Base-by-base conservation (phyloP, 352 stramenopile genomes). In the Pythium rhizo-oryzae region DNA sequence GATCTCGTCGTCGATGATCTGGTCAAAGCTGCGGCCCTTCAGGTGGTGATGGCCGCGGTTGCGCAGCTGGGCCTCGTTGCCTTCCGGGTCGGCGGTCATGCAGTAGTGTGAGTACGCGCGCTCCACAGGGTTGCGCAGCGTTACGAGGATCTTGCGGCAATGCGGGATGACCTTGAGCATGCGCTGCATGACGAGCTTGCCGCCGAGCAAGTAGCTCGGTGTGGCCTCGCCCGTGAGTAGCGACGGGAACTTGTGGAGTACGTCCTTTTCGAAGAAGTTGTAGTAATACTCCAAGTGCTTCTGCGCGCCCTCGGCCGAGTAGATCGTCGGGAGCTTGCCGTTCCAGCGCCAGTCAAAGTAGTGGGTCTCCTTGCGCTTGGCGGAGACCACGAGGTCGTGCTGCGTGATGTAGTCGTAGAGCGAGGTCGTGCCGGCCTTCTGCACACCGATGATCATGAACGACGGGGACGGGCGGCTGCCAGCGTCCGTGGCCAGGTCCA, bases 341-440 rank as follows among this genome's bases (percentile, higher is more conserved):
- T 98, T 94, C 96, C 97, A 99, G 44, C 97, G 85, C 97, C 97
- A 99, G 78, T 99, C 97, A 25, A 99, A 97, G 73, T 98, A 99
- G 79, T 99, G 97, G 16, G 97, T 99, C 85, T 99, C 97, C 63
- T 94, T 94, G 51, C 96, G 81, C 77, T 93, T 93, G 5, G 94
- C 90, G 30, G 87, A 75, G 50, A 97, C 79, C 19, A 98, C 90
- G 51, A 98, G 89, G 35, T 98, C 96, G 76, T 99, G 97, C 76
- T 99, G 93, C 52, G 85, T 94, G 35, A 99, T 93, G 80, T 98
- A 99, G 73, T 99, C 96, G 75, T 99, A 99, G 4, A 99, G 74
- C 62, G 87, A 97, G 11, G 97, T 99, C 15, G 97, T 99, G 21
- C 97, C 97, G 15, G 93, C 91, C 70, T 99, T 99, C 67, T 97